These are phyloP conservation scores for Rhypophila decipiens DNA, from an alignment of 495 filamentous ascomycete genomes.

Conservation along the genomic window DNA sequence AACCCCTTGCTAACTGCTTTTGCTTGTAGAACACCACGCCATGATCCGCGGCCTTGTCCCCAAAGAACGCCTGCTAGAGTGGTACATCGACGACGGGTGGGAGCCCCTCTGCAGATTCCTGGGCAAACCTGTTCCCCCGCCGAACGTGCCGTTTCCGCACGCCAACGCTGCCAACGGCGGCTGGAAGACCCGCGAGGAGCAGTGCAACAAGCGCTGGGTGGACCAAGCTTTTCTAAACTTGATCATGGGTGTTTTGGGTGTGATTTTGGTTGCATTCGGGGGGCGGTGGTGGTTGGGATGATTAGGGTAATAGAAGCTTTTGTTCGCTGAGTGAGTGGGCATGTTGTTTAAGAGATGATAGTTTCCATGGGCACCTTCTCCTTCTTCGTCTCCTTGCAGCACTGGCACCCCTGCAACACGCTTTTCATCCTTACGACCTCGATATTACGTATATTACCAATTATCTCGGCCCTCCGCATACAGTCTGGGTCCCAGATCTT, in stretches of 20 bases:
- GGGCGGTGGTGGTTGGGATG: neutral
- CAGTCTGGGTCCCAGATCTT: too few relatives aligned
- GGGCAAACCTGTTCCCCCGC: conserved; percentile 35
- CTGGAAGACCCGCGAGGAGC: conserved; percentile 20
- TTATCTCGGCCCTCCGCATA: too few relatives aligned
- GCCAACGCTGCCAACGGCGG: conserved; percentile 20
- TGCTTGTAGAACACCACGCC: conserved; percentile 20
- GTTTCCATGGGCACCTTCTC: too few relatives aligned
- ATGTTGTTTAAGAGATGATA: too few relatives aligned
- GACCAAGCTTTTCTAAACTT: conserved; percentile 21
- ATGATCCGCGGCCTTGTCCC: conserved; percentile 34
- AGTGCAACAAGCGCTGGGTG: conserved; percentile 24
- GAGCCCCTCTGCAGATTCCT: conserved; percentile 43
- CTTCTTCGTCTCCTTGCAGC: too few relatives aligned
- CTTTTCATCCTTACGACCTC: too few relatives aligned
- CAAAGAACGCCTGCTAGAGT: conserved; percentile 39
- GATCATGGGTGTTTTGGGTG: conserved; percentile 2
- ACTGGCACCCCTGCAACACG: too few relatives aligned
- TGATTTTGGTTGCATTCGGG: conserved; percentile 3
- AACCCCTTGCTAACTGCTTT: neutral
- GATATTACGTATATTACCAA: too few relatives aligned
- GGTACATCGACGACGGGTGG: conserved; percentile 44
- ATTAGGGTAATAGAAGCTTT: too few relatives aligned
- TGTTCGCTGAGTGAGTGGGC: too few relatives aligned
- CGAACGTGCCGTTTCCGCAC: conserved; percentile 37